Evolutionary conservation across 495 filamentous ascomycete species (phyloP).

Genomic region (Trichoderma erinaceum): DNA sequence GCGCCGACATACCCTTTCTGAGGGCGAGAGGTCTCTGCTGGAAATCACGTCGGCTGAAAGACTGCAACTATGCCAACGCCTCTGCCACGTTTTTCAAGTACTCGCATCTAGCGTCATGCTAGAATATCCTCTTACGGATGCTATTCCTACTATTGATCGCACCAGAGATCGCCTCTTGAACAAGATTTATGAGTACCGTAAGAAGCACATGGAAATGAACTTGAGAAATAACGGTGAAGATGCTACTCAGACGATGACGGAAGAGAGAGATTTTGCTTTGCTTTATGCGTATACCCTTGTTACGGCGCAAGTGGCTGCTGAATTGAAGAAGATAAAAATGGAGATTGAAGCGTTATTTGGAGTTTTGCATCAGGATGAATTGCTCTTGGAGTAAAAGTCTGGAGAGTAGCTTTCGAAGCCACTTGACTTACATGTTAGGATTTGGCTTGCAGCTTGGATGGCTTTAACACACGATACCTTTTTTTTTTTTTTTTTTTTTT

Average conservation of each 20-base stretch:
- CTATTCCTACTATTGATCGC: constrained; percentile 73
- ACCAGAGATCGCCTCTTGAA: constrained; percentile 79
- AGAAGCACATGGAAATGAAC: constrained; percentile 48
- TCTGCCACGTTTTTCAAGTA: constrained; percentile 90
- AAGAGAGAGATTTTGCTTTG: constrained; percentile 48
- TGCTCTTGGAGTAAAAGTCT: constrained; percentile 53
- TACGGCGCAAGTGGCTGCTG: constrained; percentile 59
- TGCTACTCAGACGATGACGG: constrained; percentile 23
- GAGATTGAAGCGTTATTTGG: constrained; percentile 72
- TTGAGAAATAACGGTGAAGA: constrained; percentile 23
- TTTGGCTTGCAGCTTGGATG: neutral
- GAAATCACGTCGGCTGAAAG: constrained; percentile 75
- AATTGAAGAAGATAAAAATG: constrained; percentile 62
- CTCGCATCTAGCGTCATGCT: constrained; percentile 88
- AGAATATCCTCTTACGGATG: constrained; percentile 85
- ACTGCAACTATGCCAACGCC: constrained; percentile 69
- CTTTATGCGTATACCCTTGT: constrained; percentile 56
- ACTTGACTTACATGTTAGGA: neutral
- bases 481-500: neutral
- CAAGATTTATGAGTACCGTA: constrained; percentile 79
- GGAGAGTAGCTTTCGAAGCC: neutral
- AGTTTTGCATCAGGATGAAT: constrained; percentile 62
- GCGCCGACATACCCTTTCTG: constrained; percentile 68
- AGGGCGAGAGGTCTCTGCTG: constrained; percentile 73
- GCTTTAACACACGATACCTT: neutral